Evolutionary conservation across 2,329 filamentous ascomycete genomes (phyloP).

Genomic region (Verticillium alfalfae): DNA sequence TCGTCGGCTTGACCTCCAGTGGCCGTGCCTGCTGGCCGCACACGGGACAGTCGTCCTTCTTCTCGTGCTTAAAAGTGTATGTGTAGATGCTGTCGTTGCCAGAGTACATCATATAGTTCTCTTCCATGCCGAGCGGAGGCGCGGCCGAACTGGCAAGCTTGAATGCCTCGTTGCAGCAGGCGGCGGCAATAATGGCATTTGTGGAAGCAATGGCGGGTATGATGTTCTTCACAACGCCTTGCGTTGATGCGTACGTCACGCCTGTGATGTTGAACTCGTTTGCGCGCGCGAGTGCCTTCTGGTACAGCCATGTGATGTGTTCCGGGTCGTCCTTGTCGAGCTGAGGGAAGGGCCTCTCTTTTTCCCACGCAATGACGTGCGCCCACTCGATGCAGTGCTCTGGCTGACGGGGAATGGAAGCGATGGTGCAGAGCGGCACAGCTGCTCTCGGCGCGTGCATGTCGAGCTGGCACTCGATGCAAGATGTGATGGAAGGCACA

Average conservation of each 20-base stretch:
- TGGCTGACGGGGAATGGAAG: constrained; percentile 91
- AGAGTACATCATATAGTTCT: constrained; percentile 99
- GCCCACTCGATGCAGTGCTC: constrained; percentile 99
- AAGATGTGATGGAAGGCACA: constrained; percentile 85
- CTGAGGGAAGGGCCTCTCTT: constrained; percentile 72
- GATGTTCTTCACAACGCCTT: constrained; percentile 98
- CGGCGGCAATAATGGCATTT: constrained; percentile 92
- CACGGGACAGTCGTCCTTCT: constrained; percentile 91
- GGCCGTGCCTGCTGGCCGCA: constrained; percentile 80
- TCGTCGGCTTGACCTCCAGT: constrained; percentile 63
- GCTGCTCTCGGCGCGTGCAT: constrained; percentile 98
- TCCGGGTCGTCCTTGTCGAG: constrained; percentile 96
- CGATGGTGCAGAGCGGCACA: constrained; percentile 92
- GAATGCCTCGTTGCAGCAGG: constrained; percentile 94
- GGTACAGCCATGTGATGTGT: constrained; percentile 95
- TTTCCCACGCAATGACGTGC: constrained; percentile 95
- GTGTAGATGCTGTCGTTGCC: constrained; percentile 95
- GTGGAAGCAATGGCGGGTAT: constrained; percentile 97
- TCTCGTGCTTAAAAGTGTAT: constrained; percentile 92
- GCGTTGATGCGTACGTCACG: constrained; percentile 91
- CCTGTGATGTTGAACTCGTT: constrained; percentile 85
- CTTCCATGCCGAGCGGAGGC: constrained; percentile 69
- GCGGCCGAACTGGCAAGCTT: constrained; percentile 85
- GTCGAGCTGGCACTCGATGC: constrained; percentile 96
- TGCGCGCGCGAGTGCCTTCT: constrained; percentile 75